A percentile compares a stretch with the other conserved stretches of the same genome.
Conservation (phyloP, 2,329 filamentous ascomycete genomes). For the Beauveria sp. region DNA sequence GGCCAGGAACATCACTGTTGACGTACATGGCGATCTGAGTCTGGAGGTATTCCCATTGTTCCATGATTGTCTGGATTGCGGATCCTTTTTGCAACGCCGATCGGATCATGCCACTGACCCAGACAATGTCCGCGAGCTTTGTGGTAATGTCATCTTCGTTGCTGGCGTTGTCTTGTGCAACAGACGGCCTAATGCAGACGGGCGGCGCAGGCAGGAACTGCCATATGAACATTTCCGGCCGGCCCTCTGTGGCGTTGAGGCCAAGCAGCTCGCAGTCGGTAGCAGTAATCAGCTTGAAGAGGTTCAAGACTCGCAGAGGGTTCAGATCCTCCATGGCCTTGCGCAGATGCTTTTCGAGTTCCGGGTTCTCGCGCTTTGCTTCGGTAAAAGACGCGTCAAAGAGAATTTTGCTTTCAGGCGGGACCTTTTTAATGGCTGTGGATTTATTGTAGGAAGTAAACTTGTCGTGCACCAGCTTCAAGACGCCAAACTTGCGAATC, state of each 20-base stretch:
- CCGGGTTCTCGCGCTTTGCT: slow-evolving; percentile 68
- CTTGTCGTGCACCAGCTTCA: slow-evolving; percentile 92
- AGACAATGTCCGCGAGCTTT: slow-evolving; percentile 93
- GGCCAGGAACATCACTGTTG: slow-evolving; percentile 88
- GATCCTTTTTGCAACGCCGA: slow-evolving; percentile 77
- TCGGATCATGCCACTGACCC: slow-evolving; percentile 80
- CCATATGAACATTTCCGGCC: slow-evolving; percentile 97
- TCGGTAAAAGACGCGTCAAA: slow-evolving; percentile 82
- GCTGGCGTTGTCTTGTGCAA: slow-evolving; percentile 84
- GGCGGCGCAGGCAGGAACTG: slow-evolving; percentile 91
- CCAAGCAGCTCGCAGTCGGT: slow-evolving; percentile 87
- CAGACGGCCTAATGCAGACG: slow-evolving; percentile 87
- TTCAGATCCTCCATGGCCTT: slow-evolving; percentile 94
- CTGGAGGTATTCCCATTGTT: slow-evolving; percentile 96
- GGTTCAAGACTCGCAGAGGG: slow-evolving; percentile 76
- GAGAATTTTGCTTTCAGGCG: slow-evolving; percentile 70
- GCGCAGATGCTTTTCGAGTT: slow-evolving; percentile 83
- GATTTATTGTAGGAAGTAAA: slow-evolving; percentile 85
- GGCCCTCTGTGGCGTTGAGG: slow-evolving; percentile 75
- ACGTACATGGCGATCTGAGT: slow-evolving; percentile 96
- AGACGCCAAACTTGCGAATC: slow-evolving; percentile 83
- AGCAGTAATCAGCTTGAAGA: slow-evolving; percentile 81
- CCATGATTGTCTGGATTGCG: slow-evolving; percentile 83
- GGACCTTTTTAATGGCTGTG: slow-evolving; percentile 73
- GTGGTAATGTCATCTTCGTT: slow-evolving; percentile 96